Evolutionary conservation across 768 basidiomycete genomes (phyloP).

Genomic region (Pisolithus sp.): DNA sequence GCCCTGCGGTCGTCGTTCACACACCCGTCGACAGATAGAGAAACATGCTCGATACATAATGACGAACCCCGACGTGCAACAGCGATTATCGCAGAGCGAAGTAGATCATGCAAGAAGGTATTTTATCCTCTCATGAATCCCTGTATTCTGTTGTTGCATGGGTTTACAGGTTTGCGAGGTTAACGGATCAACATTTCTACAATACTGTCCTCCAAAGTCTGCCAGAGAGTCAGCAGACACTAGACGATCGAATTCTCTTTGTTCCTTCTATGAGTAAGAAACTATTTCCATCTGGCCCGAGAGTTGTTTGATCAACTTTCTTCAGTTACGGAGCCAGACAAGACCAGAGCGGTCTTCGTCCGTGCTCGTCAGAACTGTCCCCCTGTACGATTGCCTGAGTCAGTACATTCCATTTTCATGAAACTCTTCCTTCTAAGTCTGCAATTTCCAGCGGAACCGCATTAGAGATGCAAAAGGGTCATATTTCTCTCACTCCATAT

Average conservation of each 20-base stretch:
- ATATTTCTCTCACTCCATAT: slow-evolving; percentile 78
- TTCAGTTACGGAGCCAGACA: slow-evolving; percentile 74
- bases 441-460: slow-evolving; percentile 49
- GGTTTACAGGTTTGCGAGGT: slow-evolving; percentile 56
- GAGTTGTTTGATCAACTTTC: slow-evolving; percentile 3
- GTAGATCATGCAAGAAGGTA: slow-evolving; percentile 74
- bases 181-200: slow-evolving; percentile 73
- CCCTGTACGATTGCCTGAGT: slow-evolving; percentile 65
- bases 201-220: slow-evolving; percentile 78
- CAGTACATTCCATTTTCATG: slow-evolving; percentile 19
- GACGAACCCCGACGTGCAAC: slow-evolving; percentile 63
- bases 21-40: slow-evolving; percentile 59
- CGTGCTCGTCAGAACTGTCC: slow-evolving; percentile 70
- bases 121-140: slow-evolving; percentile 10
- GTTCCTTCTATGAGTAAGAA: slow-evolving; percentile 69
- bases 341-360: slow-evolving; percentile 70
- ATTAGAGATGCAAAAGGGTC: slow-evolving; percentile 71
- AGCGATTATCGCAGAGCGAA: slow-evolving; percentile 77
- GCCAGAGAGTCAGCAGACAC: slow-evolving; percentile 66
- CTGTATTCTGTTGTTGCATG: not conserved
- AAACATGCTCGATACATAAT: slow-evolving; percentile 78
- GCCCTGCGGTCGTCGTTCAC: not conserved
- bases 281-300: not conserved
- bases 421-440: not conserved
- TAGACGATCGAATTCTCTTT: slow-evolving; percentile 70